Evolutionary conservation across 352 stramenopile species (phyloP).

Genomic region (Globisporangium irregulare): DNA sequence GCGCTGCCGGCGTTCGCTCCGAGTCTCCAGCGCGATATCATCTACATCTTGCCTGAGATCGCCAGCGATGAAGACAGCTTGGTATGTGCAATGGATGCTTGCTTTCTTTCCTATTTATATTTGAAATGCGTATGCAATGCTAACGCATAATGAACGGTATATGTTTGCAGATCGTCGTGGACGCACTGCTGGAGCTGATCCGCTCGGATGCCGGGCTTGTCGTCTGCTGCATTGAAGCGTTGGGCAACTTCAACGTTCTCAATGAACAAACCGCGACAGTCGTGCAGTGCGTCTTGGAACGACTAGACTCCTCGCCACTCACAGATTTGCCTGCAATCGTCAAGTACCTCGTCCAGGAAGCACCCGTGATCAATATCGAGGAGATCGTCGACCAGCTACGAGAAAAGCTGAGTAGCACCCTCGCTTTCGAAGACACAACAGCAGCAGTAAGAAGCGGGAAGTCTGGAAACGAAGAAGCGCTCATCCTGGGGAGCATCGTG

Average conservation of each 20-base stretch:
- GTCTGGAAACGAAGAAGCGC: constrained; percentile 37
- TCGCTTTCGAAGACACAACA: constrained; percentile 23
- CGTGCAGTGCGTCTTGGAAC: constrained; percentile 41
- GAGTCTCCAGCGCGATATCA: constrained; percentile 55
- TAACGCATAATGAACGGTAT: not conserved
- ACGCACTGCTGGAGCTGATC: constrained; percentile 55
- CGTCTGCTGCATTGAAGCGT: constrained; percentile 54
- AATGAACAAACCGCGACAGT: constrained; percentile 39
- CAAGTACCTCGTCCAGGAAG: constrained; percentile 60
- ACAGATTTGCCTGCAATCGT: constrained; percentile 52
- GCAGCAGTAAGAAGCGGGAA: not conserved
- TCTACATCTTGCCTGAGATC: constrained; percentile 67
- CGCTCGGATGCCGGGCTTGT: constrained; percentile 42
- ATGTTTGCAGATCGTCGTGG: constrained; percentile 33
- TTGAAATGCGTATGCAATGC: not conserved
- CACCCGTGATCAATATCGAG: constrained; percentile 31
- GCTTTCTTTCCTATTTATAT: not conserved
- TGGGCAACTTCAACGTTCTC: constrained; percentile 60
- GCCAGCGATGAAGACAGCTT: constrained; percentile 41
- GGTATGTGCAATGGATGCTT: constrained; percentile 14
- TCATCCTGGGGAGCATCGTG: constrained; percentile 45
- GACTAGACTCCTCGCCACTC: constrained; percentile 45
- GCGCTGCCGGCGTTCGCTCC: constrained; percentile 42
- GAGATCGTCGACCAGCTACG: constrained; percentile 38
- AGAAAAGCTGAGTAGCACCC: constrained; percentile 47